Conservation (phyloP, 805 yeast genomes). For the Saccharomycopsis javanensis region DNA sequence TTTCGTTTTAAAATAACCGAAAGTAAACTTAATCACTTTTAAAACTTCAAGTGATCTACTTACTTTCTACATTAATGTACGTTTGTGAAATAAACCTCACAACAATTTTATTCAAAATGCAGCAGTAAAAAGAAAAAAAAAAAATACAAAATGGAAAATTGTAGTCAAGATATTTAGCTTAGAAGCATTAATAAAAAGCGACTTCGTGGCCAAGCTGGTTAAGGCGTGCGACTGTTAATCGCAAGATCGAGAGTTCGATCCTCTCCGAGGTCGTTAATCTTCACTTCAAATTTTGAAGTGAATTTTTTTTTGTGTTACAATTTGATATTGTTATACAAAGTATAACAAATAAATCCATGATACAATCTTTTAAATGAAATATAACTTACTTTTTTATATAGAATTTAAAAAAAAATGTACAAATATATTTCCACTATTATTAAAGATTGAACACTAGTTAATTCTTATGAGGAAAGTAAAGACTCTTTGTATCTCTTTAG, state of each 20-base stretch:
- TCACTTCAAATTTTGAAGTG: not conserved
- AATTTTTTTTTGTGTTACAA: not conserved
- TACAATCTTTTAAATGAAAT: too few species aligned
- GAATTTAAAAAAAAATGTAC: not conserved
- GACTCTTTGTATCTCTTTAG: not conserved
- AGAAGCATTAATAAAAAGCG: slow-evolving; percentile 14
- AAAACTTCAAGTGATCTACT: too few species aligned
- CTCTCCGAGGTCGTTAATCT: slow-evolving; percentile 43
- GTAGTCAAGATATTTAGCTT: too few species aligned
- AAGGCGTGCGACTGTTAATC: slow-evolving; percentile 59
- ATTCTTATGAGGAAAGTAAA: not conserved
- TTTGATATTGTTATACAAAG: not conserved
- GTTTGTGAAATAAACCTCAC: too few species aligned
- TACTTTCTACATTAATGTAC: too few species aligned
- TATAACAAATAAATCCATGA: too few species aligned
- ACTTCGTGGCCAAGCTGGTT: slow-evolving; percentile 52
- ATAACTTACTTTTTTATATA: too few species aligned
- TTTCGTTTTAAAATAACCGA: too few species aligned
- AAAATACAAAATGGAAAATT: not conserved
- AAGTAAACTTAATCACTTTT: too few species aligned
- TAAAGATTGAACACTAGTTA: not conserved
- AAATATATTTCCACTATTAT: too few species aligned
- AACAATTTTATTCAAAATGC: too few species aligned
- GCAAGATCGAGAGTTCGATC: slow-evolving; percentile 56
- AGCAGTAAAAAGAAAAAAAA: too few species aligned